Evolutionary conservation across 2,329 filamentous ascomycete genomes (phyloP).

Genomic region (Penicillium sp.): DNA sequence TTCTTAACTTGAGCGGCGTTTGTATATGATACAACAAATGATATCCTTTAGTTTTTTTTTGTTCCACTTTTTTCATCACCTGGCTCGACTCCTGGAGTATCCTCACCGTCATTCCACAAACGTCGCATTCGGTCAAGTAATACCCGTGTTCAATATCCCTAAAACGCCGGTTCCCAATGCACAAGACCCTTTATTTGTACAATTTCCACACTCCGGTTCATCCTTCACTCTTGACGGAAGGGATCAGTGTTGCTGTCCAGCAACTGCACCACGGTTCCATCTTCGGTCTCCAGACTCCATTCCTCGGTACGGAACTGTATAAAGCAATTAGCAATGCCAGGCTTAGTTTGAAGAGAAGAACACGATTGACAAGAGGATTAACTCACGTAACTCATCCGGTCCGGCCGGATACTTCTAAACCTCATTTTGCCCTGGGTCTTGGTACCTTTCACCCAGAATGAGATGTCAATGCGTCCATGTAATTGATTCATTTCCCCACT

Average conservation of each 20-base stretch:
- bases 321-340: constrained; percentile 5
- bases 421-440: constrained; percentile 69
- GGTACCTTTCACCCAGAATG: constrained; percentile 81
- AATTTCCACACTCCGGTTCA: constrained; percentile 31
- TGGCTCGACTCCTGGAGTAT: neutral
- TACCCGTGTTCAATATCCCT: neutral
- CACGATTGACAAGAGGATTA: neutral
- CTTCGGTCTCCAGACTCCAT: constrained; percentile 77
- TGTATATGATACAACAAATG: constrained; percentile 43
- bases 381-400: constrained; percentile 60
- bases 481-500: constrained; percentile 87
- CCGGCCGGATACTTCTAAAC: constrained; percentile 73
- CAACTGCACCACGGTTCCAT: constrained; percentile 70
- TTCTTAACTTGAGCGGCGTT: constrained; percentile 38
- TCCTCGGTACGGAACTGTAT: constrained; percentile 77
- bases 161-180: constrained; percentile 27
- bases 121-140: neutral
- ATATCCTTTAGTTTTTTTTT: constrained; percentile 33
- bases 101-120: neutral
- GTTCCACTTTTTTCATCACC: neutral
- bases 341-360: neutral
- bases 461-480: constrained; percentile 84
- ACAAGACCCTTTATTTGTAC: constrained; percentile 24
- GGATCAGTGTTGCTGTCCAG: constrained; percentile 69
- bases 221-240: constrained; percentile 53